Conservation (phyloP, 441 rosid genomes). For the Theobroma grandiflorum region DNA sequence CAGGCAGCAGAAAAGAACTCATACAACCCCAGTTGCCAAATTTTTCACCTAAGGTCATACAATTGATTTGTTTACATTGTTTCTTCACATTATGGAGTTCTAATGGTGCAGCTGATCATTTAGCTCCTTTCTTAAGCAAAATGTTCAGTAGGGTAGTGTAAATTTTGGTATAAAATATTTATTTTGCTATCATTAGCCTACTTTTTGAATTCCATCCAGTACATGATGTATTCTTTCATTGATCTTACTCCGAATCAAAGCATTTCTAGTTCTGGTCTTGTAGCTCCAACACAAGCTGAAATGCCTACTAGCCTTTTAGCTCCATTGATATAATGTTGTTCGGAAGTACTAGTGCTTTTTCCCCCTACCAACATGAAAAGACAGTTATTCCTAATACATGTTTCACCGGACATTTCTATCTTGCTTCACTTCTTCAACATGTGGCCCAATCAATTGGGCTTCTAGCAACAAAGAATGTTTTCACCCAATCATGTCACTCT, state of each 20-base stretch:
- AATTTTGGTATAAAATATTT: not conserved
- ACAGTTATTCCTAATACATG: not conserved
- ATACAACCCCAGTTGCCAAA: conserved; percentile 55
- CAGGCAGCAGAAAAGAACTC: conserved; percentile 48
- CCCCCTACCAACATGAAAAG: not conserved
- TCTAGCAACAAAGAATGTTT: not conserved
- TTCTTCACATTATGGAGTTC: not conserved
- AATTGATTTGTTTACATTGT: conserved; percentile 32
- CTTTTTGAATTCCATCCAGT: conserved; percentile 5
- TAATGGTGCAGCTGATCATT: conserved; percentile 5
- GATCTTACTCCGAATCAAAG: not conserved
- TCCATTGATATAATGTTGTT: not conserved
- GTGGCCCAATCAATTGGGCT: not conserved
- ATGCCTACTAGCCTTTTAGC: not conserved
- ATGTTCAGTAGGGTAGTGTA: not conserved
- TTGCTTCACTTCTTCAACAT: not conserved
- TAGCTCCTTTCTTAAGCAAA: not conserved
- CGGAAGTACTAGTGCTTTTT: not conserved
- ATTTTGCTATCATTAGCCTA: not conserved
- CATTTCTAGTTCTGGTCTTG: not conserved
- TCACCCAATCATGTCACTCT: not conserved
- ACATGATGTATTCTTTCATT: not conserved
- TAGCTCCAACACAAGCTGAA: not conserved
- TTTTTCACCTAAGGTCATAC: conserved; percentile 62
- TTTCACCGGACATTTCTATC: not conserved